Evolutionary conservation across 495 filamentous ascomycete genomes (phyloP), one percentile per base, ranked within the genome.

Genomic region (Neurospora pannonica): DNA sequence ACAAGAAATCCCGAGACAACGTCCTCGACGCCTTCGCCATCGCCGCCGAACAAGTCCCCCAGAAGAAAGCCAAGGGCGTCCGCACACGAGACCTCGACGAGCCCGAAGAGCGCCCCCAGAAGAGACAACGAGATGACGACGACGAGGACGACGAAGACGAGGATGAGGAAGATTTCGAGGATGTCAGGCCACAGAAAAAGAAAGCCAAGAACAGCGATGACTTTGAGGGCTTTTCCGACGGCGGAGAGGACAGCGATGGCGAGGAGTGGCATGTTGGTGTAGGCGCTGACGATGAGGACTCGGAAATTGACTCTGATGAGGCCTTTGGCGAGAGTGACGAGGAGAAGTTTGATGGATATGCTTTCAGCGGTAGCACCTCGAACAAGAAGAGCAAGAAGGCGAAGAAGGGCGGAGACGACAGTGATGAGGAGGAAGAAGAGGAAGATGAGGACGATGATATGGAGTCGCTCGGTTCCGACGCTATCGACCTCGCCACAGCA

Each of bases 261-360:
- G 92, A 96, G 81, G 87, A 93, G 77, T 99, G 96, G 96, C 91
- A 87, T 76, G 80, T 97, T 43, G 81, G 93, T 70, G 87, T 92
- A 74, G 90, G 90, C 21, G 90, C 87, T 70, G 92, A 86, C 73
- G 92, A 94, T 73, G 89, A 96, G 71, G 93, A 95, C 74, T 92
- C 89, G 38, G 94, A 97, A 74, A 84, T 98, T 70, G 94, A 98
- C 80, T 94, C 91, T 75, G 95, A 98, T 74, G 95, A 97, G 79
- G 95, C 95, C 39, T 92, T 98, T 86, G 95, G 94, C 10, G 91
- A 91, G 74, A 95, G 93, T 76, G 94, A 97, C 77, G 90, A 95
- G 81, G 94, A 97, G 78, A 84, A 85, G 75, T 96, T 96, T 77
- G 91, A 92, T 48, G 90, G 89, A 9, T 95, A 88, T 81, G 85